Conservation (phyloP, 2,329 filamentous ascomycete genomes). For the Aureobasidium sp. region DNA sequence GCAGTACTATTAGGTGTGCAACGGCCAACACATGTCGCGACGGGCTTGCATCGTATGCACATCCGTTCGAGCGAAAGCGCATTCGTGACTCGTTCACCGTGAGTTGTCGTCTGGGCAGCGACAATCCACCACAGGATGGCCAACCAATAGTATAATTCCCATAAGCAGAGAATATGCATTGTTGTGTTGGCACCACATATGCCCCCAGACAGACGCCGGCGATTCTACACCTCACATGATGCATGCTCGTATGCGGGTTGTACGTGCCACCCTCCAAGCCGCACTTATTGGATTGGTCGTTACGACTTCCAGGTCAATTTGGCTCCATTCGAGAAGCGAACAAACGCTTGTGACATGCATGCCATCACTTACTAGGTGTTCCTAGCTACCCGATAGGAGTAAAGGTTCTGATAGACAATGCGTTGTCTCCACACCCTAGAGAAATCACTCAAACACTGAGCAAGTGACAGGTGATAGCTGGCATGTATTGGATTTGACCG, state of each 20-base stretch:
- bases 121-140: background rate
- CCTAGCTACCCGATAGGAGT: background rate
- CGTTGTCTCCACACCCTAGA: background rate
- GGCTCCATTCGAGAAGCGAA: background rate
- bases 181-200: constrained; percentile 14
- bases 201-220: background rate
- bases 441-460: background rate
- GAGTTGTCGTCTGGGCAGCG: background rate
- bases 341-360: background rate
- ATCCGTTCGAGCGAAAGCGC: constrained; percentile 1
- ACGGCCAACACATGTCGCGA: background rate
- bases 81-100: background rate
- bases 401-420: background rate
- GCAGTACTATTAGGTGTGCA: background rate
- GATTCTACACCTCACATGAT: constrained; percentile 11
- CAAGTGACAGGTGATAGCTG: background rate
- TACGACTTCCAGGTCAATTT: background rate
- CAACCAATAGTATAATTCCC: constrained; percentile 7
- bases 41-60: background rate
- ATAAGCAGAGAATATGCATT: background rate
- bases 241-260: constrained; percentile 1
- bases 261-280: constrained; percentile 6
- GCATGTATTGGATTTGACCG: background rate
- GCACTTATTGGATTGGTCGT: background rate
- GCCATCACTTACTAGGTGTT: background rate